Percentiles rank a stretch among this genome's conserved stretches.
Conservation (phyloP, 192 early-diverging fungal species). For the Coemansia sp. region DNA sequence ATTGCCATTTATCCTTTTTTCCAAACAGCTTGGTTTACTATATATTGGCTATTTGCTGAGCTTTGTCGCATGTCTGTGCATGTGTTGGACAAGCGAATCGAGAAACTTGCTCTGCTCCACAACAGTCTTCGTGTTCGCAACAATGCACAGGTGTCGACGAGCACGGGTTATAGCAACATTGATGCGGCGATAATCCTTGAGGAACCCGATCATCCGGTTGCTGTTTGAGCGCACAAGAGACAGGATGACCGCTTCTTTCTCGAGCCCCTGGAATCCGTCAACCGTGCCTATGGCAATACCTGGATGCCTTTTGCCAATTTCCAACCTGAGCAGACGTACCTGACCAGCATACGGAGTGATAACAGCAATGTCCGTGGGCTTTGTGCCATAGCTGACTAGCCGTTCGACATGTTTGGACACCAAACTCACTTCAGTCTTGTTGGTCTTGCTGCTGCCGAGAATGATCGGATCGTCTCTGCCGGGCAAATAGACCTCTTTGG, state of each 20-base stretch:
- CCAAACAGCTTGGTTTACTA: no score
- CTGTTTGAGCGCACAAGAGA: conserved; percentile 75
- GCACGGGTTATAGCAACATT: conserved; percentile 79
- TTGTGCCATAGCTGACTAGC: conserved; percentile 62
- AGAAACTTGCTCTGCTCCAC: not conserved
- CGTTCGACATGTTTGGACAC: conserved; percentile 60
- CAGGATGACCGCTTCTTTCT: conserved; percentile 83
- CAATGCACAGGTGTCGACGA: conserved; percentile 1
- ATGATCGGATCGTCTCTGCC: not conserved
- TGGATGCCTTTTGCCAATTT: conserved; percentile 55
- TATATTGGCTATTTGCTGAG: not conserved
- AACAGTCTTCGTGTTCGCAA: conserved; percentile 2
- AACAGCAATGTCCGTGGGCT: conserved; percentile 65
- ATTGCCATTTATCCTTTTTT: no score
- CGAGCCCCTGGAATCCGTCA: conserved; percentile 84
- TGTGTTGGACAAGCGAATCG: not conserved
- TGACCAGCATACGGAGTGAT: conserved; percentile 82
- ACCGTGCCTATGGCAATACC: conserved; percentile 75
- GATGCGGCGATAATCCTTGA: conserved; percentile 71
- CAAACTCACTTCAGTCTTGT: conserved; percentile 68
- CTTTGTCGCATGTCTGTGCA: conserved; percentile 1
- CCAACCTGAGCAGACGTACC: conserved; percentile 50
- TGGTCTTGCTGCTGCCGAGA: conserved; percentile 59
- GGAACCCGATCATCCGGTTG: conserved; percentile 71
- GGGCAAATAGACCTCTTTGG: not conserved